Base-by-base conservation (phyloP, 1,284 basidiomycete genomes). In the Ustilago shanxiensis region DNA sequence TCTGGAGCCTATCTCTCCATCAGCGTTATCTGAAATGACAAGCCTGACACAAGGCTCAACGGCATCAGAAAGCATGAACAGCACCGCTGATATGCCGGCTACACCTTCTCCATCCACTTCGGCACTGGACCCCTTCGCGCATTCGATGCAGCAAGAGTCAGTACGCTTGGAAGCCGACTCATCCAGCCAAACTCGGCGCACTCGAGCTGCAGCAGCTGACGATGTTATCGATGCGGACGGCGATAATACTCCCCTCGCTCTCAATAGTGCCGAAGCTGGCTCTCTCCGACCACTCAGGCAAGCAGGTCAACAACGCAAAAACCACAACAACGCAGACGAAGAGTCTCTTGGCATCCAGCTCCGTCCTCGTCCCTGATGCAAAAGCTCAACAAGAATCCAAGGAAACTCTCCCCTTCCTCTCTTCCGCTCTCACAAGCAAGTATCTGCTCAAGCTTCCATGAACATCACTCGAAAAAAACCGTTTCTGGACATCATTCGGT, bases 21-120 rank as follows among this genome's bases (percentile, higher is more conserved):
- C 74, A 16, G 74, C 74, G 0, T 66, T 60, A 13, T 77, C 74
- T 1, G 70, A 72, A 28, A 72, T 72, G 70, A 77, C 74, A 11
- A 77, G 66, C 60, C 13, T 77, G 49, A 77, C 74, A 2, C 66
- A 77, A 26, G 66, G 69, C 3, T 77, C 74, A 20, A 72, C 66
- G 3, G 69, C 68, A 2, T 71, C 68, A 0, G 69, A 76, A 31
- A 72, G 73, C 58, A 68, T 60, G 55, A 64, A 56, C 31, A 68
- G 68, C 55, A 45, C 51, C 1, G 52, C 45, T 3, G 73, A 66
- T 28, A 56, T 68, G 73, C 73, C 73, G 16, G 57, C 51, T 5
- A 76, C 69, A 16, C 73, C 73, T 2, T 71, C 67, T 9, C 58
- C 64, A 29, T 60, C 53, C n/a, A 49, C 37, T 5, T 64, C 67